Base-by-base conservation (phyloP, 2,329 filamentous ascomycete species). In the Proliferodiscus dingleyae region DNA sequence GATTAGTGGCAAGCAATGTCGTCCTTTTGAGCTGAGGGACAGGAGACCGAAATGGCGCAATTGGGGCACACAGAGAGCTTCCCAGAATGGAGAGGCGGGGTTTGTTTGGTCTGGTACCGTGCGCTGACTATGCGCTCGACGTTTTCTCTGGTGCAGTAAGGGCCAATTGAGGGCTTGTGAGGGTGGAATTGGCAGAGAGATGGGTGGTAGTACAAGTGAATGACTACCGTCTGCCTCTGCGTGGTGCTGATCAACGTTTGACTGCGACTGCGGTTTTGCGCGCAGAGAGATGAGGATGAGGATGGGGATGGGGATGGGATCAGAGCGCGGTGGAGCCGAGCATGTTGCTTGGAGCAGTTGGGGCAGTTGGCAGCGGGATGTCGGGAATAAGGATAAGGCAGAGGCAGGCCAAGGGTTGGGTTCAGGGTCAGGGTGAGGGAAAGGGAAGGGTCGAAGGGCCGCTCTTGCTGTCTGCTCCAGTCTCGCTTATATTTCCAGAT, bases 21-120 rank as follows among this genome's bases (percentile, higher is more conserved):
- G 13, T 11, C 13, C 13, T 16, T 34, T 34, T n/a, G n/a, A 16
- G 46, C 33, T 49, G 43, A 51, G 49, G 32, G 48, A 51, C 46
- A 21, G 22, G 32, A 13, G 19, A 34, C 11, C 21, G n/a, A n/a
- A n/a, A n/a, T 32, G 11, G 44, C 34, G 38, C 19, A 45, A 32
- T 43, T 34, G 34, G 33, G 43, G 29, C 3, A 15, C n/a, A n/a
- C n/a, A n/a, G n/a, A n/a, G n/a, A n/a, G n/a, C n/a, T n/a, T n/a
- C n/a, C n/a, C n/a, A 33, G 33, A 41, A 44, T 39, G 41, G 50
- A 43, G 45, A 46, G 44, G 51, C 46, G 53, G 53, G 51, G 47
- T 54, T 19, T 51, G 48, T 41, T 45, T 45, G 16, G 23, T 41
- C 16, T 11, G 18, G 13, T 33, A 24, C 43, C 16, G 41, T 49